Base-by-base conservation (phyloP, 2,329 filamentous ascomycete species). In the Trichoderma guizhouense region DNA sequence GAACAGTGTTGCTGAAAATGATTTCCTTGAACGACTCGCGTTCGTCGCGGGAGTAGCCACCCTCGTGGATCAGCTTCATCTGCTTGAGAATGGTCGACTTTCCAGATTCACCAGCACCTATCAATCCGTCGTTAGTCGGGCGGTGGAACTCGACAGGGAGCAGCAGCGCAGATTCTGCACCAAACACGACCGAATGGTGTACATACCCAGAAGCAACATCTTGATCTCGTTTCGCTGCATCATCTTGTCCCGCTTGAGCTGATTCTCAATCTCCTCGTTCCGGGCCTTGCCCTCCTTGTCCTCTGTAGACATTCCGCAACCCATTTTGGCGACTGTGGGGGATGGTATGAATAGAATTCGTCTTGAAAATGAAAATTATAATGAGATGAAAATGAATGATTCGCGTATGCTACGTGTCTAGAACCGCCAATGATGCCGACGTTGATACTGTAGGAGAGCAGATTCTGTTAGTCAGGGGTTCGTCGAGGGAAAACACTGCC, bases 261-360 rank as follows among this genome's bases (percentile, higher is more conserved):
- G 95, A 84, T 98, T 98, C 86, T 99, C 96, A 81, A 99, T 99
- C 90, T 98, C 95, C 89, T 99, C 96, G 83, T 99, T 98, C 79
- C 96, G 92, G 88, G 94, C 93, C 93, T 98, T 98, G 86, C 96
- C 95, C 94, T 98, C 96, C 92, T 98, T 98, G 87, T 98, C 96
- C 88, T 98, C 96, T 82, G 96, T 97, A 84, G 95, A 98, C 94
- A 98, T 97, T 86, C 95, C 95, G 84, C 96, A 99, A 91, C 96
- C 96, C 96, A 99, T 99, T 80, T 87, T 94, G 92, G 82, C 86
- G 84, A 83, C 78, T 73, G 76, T 68, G 74, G 74, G 70, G 71
- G 69, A 66, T 75, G 67, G 73, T 74, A 73, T 75, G 71, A 66
- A 64, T 57, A 43, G 30, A 60, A 60, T 8, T 21, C 30, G 55